Percentiles rank a stretch among this genome's conserved stretches.
These are phyloP conservation scores for Sanghuangporus sanghuang DNA, from an alignment of 1,284 basidiomycete species.

Conservation along the genomic window DNA sequence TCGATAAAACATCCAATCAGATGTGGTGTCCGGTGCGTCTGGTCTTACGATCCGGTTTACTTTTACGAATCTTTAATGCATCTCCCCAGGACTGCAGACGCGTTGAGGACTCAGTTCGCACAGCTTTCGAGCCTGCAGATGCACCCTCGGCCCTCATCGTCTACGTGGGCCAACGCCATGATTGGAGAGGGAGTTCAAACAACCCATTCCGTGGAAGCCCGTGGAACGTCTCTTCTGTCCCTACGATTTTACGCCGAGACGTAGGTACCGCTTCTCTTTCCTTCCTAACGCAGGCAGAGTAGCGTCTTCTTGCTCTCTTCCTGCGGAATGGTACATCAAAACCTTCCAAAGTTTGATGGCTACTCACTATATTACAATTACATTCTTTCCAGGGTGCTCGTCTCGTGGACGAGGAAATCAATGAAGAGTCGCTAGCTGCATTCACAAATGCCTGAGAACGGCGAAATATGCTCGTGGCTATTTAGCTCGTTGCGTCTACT, in stretches of 20 bases:
- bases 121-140: slow-evolving; percentile 47
- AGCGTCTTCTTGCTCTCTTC: neutral
- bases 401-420: slow-evolving; percentile 54
- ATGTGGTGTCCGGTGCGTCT: slow-evolving; percentile 65
- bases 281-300: neutral
- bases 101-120: slow-evolving; percentile 57
- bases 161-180: slow-evolving; percentile 65
- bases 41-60: neutral
- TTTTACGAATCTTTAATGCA: neutral
- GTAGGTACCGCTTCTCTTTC: slow-evolving; percentile 39
- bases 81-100: slow-evolving; percentile 60
- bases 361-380: too few species aligned
- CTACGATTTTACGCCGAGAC: slow-evolving; percentile 69
- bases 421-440: slow-evolving; percentile 7
- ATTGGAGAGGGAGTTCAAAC: slow-evolving; percentile 55
- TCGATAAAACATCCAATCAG: slow-evolving; percentile 33
- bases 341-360: too few species aligned
- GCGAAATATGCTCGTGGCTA: slow-evolving; percentile 17
- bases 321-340: neutral
- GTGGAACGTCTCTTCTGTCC: slow-evolving; percentile 62
- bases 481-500: neutral
- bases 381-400: slow-evolving; percentile 38
- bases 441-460: slow-evolving; percentile 16
- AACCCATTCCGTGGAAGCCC: slow-evolving; percentile 61
- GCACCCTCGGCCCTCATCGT: slow-evolving; percentile 61